Evolutionary conservation across 305 asterid species (phyloP).

Genomic region (Solanum hybrid): DNA sequence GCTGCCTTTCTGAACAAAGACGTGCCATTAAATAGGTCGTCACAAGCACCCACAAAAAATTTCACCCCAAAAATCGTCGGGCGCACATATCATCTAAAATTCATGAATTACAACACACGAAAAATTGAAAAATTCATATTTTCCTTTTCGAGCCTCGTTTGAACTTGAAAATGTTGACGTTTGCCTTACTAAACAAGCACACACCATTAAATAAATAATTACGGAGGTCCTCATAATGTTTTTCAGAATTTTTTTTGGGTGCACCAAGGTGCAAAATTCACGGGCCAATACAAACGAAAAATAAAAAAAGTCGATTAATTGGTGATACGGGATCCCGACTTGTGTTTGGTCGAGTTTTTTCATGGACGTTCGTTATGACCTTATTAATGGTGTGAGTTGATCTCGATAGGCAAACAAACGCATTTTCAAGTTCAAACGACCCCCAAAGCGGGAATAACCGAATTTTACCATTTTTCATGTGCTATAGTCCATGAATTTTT

Average conservation of each 20-base stretch:
- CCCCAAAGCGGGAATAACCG: background rate
- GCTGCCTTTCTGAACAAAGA: background rate
- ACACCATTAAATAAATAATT: background rate
- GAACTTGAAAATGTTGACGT: background rate
- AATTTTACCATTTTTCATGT: background rate
- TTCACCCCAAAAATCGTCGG: rapidly evolving
- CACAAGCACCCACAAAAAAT: background rate
- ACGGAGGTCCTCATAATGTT: background rate
- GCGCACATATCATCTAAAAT: background rate
- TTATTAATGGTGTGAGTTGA: background rate
- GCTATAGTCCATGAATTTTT: background rate
- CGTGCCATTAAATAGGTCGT: background rate
- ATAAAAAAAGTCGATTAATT: too few relatives aligned
- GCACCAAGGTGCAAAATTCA: background rate
- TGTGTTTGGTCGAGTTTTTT: background rate
- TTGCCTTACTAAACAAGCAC: background rate
- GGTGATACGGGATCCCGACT: background rate
- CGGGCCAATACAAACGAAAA: background rate
- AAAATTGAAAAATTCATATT: too few relatives aligned
- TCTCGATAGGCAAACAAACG: background rate
- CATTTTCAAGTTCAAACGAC: background rate
- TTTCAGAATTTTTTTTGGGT: background rate
- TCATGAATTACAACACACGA: too few relatives aligned
- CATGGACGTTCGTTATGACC: background rate
- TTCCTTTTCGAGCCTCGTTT: background rate